Conservation (phyloP, 2,329 filamentous ascomycete species). For the Grosmannia penicillata region DNA sequence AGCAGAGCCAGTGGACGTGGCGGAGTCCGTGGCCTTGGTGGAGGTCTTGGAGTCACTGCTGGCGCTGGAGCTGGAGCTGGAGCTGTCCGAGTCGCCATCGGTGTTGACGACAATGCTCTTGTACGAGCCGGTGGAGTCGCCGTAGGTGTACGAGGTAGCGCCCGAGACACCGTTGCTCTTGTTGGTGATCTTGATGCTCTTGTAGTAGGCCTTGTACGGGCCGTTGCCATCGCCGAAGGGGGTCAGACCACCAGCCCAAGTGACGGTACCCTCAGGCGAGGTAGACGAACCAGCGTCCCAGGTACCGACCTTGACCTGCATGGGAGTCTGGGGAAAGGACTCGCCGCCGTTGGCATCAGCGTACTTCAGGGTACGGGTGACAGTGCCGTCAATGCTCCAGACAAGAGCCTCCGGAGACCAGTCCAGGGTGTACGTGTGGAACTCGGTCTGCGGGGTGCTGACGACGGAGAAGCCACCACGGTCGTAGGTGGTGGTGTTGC, state of each 20-base stretch:
- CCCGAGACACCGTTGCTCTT: slow-evolving; percentile 33
- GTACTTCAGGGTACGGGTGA: slow-evolving; percentile 29
- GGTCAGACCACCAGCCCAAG: slow-evolving; percentile 50
- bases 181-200: slow-evolving; percentile 38
- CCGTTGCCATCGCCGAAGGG: slow-evolving; percentile 34
- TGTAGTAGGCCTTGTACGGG: slow-evolving; percentile 42
- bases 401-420: slow-evolving; percentile 45
- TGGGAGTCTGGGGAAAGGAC: slow-evolving; percentile 55
- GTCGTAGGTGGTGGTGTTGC: slow-evolving; percentile 55
- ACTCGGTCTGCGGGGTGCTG: slow-evolving; percentile 31
- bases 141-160: slow-evolving; percentile 37
- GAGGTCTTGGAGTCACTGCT: slow-evolving; percentile 16
- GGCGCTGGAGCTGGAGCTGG: slow-evolving; percentile 8
- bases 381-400: slow-evolving; percentile 42
- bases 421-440: slow-evolving; percentile 53
- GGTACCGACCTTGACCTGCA: slow-evolving; percentile 48
- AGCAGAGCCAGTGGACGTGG: slow-evolving; percentile 10
- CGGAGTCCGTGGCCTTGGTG: slow-evolving; percentile 3
- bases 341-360: slow-evolving; percentile 34
- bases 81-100: slow-evolving; percentile 13
- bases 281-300: slow-evolving; percentile 35
- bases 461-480: slow-evolving; percentile 51
- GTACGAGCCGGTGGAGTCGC: slow-evolving; percentile 32
- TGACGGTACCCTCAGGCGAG: slow-evolving; percentile 39
- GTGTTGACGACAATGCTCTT: slow-evolving; percentile 35